phyloP scores from a whole-genome alignment of 2,329 filamentous ascomycete genomes.

The Gnomoniopsis sp. region DNA sequence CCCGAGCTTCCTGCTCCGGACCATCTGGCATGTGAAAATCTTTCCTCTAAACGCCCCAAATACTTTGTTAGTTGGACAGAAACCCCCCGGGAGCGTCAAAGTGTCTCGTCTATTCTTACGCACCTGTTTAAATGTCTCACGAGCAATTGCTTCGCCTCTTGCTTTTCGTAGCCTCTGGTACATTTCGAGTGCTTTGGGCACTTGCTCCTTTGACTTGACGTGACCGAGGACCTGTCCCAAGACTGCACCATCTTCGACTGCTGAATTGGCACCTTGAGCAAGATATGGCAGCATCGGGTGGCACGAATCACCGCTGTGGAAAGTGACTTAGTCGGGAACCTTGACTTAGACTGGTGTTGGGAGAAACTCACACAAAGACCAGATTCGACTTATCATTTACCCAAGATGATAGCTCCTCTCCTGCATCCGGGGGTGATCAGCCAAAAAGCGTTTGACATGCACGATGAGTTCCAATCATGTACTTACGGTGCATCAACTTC shows the following conservation, averaged over 20 bases:
- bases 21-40: slow-evolving; percentile 53
- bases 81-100: too few species aligned
- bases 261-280: slow-evolving; percentile 65
- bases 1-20: slow-evolving; percentile 54
- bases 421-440: background rate
- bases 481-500: slow-evolving; percentile 58
- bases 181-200: slow-evolving; percentile 40
- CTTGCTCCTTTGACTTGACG: slow-evolving; percentile 41
- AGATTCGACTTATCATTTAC: slow-evolving; percentile 50
- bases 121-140: slow-evolving; percentile 53
- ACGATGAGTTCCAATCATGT: background rate
- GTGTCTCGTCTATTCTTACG: background rate
- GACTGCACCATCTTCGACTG: slow-evolving; percentile 65
- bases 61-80: background rate
- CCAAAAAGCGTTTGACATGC: background rate
- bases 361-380: slow-evolving; percentile 37
- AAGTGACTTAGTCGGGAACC: background rate
- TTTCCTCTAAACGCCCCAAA: slow-evolving; percentile 35
- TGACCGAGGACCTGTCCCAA: slow-evolving; percentile 55
- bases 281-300: slow-evolving; percentile 63
- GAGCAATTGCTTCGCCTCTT: slow-evolving; percentile 51
- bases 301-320: slow-evolving; percentile 53
- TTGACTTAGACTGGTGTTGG: slow-evolving; percentile 30
- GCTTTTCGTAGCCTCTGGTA: slow-evolving; percentile 47
- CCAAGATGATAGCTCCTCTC: slow-evolving; percentile 51